These are phyloP conservation scores for Tricholoma sp. DNA, from an alignment of 768 basidiomycete genomes.

Conservation along the genomic window DNA sequence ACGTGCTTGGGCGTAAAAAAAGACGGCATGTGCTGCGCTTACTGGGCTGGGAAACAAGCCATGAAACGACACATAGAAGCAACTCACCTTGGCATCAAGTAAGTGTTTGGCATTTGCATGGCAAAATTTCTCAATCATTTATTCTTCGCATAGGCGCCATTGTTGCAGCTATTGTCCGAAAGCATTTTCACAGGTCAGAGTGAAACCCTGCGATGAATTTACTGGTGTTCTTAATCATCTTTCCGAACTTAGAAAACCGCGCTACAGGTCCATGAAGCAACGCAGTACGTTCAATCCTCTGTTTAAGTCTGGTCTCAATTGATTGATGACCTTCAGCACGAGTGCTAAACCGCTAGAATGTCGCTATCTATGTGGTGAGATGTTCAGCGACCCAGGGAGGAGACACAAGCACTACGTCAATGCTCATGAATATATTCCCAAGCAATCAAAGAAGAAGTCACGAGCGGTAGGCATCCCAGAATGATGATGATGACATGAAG, in stretches of 20 bases:
- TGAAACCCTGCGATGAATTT: not conserved
- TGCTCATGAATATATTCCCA: conserved; percentile 15
- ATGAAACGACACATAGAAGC: conserved; percentile 21
- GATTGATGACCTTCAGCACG: conserved; percentile 9
- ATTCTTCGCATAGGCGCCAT: conserved; percentile 9
- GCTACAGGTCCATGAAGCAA: conserved; percentile 17
- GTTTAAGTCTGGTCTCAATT: not conserved
- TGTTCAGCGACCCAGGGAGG: conserved; percentile 21
- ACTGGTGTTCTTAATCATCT: not conserved
- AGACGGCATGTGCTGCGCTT: conserved; percentile 3
- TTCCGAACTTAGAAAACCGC: conserved; percentile 15
- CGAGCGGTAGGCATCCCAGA: not conserved
- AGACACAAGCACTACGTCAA: conserved; percentile 17
- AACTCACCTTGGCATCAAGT: conserved; percentile 18
- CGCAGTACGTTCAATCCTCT: conserved; percentile 13
- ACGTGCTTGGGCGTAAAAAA: conserved; percentile 10
- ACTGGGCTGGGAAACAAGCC: conserved; percentile 18
- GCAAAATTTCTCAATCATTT: not conserved
- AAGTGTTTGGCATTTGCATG: not conserved
- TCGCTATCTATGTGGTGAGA: conserved; percentile 9
- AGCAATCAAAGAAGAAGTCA: conserved; percentile 15
- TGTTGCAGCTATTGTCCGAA: conserved; percentile 12
- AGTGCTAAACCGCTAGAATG: conserved; percentile 14
- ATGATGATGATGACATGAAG: not conserved
- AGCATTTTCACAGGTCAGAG: conserved; percentile 15